A percentile compares a stretch with the other conserved stretches of the same genome.
These are phyloP conservation scores for Cytospora schulzeri DNA, from an alignment of 2,329 filamentous ascomycete genomes.

Conservation along the genomic window DNA sequence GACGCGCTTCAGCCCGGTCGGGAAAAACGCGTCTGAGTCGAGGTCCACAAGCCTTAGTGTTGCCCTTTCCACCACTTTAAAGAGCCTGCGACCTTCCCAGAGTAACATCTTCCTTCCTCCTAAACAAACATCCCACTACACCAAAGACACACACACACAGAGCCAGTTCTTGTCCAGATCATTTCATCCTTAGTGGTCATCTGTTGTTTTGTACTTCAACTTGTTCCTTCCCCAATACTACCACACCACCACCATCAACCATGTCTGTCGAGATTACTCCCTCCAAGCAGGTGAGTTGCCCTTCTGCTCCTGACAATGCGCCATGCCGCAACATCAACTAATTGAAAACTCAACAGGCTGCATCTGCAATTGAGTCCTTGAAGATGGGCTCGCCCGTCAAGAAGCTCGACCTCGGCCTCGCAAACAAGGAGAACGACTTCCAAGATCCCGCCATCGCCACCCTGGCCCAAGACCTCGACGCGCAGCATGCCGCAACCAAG, in stretches of 20 bases:
- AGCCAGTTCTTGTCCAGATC: constrained; percentile 7
- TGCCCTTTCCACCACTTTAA: constrained; percentile 19
- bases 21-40: constrained; percentile 19
- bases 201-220: constrained; percentile 41
- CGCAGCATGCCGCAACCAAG: constrained; percentile 55
- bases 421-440: constrained; percentile 80
- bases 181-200: constrained; percentile 11
- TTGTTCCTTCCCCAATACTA: constrained; percentile 1
- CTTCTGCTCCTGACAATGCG: constrained; percentile 17
- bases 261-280: constrained; percentile 69
- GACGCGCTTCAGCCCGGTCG: constrained; percentile 18
- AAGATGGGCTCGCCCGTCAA: constrained; percentile 93
- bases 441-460: constrained; percentile 54
- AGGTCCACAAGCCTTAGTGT: constrained; percentile 15
- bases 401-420: constrained; percentile 77
- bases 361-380: constrained; percentile 81
- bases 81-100: constrained; percentile 11
- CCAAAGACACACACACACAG: constrained; percentile 7
- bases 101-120: constrained; percentile 6
- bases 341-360: constrained; percentile 62
- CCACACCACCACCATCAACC: constrained; percentile 37
- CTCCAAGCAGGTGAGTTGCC: constrained; percentile 37
- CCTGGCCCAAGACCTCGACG: constrained; percentile 58
- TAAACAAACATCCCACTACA: constrained; percentile 6
- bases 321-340: constrained; percentile 35